Conservation (phyloP, 331 rosid species). For the Spiraea crenata region DNA sequence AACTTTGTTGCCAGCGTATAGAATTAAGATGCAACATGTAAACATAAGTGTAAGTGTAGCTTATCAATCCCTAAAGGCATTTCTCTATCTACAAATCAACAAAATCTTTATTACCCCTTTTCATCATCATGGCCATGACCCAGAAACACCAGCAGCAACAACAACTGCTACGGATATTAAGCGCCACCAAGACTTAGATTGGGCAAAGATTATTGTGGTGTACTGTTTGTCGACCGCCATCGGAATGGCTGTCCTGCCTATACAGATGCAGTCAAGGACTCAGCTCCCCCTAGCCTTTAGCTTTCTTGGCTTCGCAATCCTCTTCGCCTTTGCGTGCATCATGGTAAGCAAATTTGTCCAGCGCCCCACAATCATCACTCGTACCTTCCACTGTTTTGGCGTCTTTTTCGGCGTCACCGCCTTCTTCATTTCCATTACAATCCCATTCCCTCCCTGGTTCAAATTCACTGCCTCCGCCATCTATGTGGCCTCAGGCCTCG, state of each 20-base stretch:
- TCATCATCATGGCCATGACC: no score
- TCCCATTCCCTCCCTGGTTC: slow-evolving; percentile 8
- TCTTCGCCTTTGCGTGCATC: background rate
- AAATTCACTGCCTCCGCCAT: background rate
- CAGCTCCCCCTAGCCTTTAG: background rate
- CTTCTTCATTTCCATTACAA: slow-evolving; percentile 11
- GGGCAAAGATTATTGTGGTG: background rate
- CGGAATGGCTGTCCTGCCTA: background rate
- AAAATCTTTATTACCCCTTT: no score
- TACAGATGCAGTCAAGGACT: background rate
- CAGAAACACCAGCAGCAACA: no score
- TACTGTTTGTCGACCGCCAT: background rate
- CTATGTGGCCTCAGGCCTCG: background rate
- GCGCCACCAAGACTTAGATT: background rate
- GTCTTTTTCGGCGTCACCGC: slow-evolving; percentile 14
- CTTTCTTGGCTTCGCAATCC: background rate
- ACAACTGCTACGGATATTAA: no score
- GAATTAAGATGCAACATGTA: no score
- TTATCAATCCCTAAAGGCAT: no score
- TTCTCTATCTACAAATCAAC: no score
- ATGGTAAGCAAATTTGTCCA: background rate
- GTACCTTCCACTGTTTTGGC: background rate
- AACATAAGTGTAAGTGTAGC: no score
- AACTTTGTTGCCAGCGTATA: no score
- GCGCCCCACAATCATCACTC: background rate